Evolutionary conservation across 768 basidiomycete genomes (phyloP), one percentile per base, ranked within the genome.

Genomic region (Suillus subluteus): DNA sequence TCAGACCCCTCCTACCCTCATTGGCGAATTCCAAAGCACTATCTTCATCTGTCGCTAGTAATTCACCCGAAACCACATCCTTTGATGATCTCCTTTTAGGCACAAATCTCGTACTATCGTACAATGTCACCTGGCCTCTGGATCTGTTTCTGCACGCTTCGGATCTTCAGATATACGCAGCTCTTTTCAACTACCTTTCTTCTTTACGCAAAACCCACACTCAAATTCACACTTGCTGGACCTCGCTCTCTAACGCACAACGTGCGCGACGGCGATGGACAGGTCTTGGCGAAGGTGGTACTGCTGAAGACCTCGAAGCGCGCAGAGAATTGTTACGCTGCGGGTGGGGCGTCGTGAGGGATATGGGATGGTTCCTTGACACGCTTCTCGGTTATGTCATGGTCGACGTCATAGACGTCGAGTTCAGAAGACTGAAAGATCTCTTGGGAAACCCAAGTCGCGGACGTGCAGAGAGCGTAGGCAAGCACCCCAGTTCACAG

Each of bases 361-460:
- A 91, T 72, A 95, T 96, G 95, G 86, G 88, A 50, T 96, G 94
- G 94, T 96, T 96, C 74, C 80, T 97, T 65, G 94, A 96, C 74
- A 89, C 88, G 35, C 73, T 98, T 3, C 79, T 93, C 64, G 88
- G 88, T 12, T 96, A 98, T 75, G 87, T 94, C 67, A 93, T 94
- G 92, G 91, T 86, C 72, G 95, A 97, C 68, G 95, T 97, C 11
- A 84, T 96, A 41, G 95, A 96, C 67, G 86, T 88, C 18, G 95
- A 97, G 74, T 95, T 92, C 73, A 79, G 85, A 65, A 83, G 86
- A 69, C 78, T 97, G 70, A 91, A 90, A 73, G 86, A 83, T 44
- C 76, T 88, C 37, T 78, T 95, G 52, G 74, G 73, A 64, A 78
- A 70, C 48, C 68, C 69, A 62, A 56, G 58, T 64, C 64, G 70